A percentile compares a stretch with the other conserved stretches of the same genome.
phyloP scores from a whole-genome alignment of 768 basidiomycete species.

The Sporobolomyces roseus region DNA sequence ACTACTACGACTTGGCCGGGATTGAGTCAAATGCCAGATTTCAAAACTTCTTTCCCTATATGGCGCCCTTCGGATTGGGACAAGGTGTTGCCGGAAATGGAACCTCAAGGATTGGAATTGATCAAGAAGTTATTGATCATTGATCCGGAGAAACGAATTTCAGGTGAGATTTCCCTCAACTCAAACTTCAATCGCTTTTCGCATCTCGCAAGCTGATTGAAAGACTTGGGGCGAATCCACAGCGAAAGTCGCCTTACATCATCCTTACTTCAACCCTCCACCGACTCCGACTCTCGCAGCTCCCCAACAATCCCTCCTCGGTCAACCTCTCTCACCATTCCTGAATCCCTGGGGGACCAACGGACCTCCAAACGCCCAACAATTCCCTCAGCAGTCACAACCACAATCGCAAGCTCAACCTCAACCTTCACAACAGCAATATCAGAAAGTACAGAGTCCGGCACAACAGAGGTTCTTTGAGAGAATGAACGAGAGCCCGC shows the following conservation, averaged over 20 bases:
- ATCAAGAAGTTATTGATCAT: constrained; percentile 37
- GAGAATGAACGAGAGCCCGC: constrained; percentile 2
- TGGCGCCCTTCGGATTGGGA: constrained; percentile 48
- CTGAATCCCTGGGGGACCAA: constrained; percentile 28
- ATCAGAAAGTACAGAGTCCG: neutral
- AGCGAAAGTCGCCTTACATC: constrained; percentile 36
- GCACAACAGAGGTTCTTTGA: constrained; percentile 18
- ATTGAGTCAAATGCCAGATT: constrained; percentile 79
- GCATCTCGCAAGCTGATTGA: too few species aligned
- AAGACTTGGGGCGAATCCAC: neutral
- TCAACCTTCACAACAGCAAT: neutral
- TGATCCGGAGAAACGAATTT: constrained; percentile 39
- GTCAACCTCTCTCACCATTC: constrained; percentile 6
- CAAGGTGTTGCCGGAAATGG: constrained; percentile 37
- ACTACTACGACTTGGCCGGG: constrained; percentile 86
- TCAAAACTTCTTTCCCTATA: constrained; percentile 84
- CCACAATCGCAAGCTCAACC: too few species aligned
- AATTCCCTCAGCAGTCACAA: constrained; percentile 8
- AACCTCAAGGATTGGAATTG: constrained; percentile 35
- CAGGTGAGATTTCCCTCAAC: constrained; percentile 14
- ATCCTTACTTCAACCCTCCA: constrained; percentile 33
- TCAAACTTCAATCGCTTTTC: neutral
- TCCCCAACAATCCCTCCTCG: neutral
- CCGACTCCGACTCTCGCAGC: neutral
- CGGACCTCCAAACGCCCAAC: constrained; percentile 13